Percentiles rank a stretch among this genome's conserved stretches.
These are phyloP conservation scores for Globisporangium spiculum DNA, from an alignment of 352 stramenopile genomes.

Conservation along the genomic window DNA sequence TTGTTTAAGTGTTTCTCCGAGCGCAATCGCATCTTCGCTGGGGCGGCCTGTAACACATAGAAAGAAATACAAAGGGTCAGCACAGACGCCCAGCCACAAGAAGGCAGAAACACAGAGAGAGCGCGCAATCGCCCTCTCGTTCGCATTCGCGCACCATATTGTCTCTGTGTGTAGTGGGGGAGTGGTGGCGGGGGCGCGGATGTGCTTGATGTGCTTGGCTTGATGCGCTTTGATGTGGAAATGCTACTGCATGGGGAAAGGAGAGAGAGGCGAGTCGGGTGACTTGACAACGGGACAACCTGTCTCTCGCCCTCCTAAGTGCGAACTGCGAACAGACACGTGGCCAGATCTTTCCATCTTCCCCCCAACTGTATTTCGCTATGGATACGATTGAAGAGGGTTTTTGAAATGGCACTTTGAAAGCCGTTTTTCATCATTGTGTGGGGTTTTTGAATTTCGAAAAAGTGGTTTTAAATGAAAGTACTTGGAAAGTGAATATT, in stretches of 20 bases:
- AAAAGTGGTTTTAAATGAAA: too few species aligned
- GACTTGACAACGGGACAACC: not conserved
- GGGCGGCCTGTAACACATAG: conserved; percentile 37
- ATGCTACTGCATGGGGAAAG: not conserved
- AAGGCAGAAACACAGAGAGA: not conserved
- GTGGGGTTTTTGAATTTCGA: too few species aligned
- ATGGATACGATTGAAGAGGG: too few species aligned
- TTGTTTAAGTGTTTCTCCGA: conserved; percentile 86
- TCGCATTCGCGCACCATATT: conserved; percentile 4
- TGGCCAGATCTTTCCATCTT: conserved; percentile 3
- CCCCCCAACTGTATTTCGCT: not conserved
- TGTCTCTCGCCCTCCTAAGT: not conserved
- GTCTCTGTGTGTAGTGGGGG: not conserved
- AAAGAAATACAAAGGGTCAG: not conserved
- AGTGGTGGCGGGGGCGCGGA: too few species aligned
- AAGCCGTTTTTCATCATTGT: too few species aligned
- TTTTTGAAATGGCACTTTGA: too few species aligned
- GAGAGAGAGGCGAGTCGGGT: not conserved
- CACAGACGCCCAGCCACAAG: not conserved
- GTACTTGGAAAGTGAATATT: too few species aligned
- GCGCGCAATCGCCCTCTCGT: not conserved
- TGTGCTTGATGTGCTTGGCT: not conserved
- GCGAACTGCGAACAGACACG: not conserved
- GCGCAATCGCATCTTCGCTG: conserved; percentile 83
- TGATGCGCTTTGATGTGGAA: conserved; percentile 3